Evolutionary conservation across 441 rosid genomes (phyloP), one percentile per base, ranked within the genome.

Genomic region (Gossypium trilobum): DNA sequence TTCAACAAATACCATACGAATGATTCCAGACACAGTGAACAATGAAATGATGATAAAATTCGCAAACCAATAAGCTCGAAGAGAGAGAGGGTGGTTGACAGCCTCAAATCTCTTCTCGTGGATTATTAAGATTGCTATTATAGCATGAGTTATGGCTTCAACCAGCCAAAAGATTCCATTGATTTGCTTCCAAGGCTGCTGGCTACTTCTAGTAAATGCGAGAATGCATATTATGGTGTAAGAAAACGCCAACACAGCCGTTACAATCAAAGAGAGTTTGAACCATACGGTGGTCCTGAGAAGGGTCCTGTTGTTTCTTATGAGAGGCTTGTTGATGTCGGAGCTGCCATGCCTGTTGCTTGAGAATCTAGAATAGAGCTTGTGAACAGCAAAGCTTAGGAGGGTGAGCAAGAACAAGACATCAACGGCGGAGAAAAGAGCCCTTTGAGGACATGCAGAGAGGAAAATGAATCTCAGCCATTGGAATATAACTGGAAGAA

Each of bases 401-500:
- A 91, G 85, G 73, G 79, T 63, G 62, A 89, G 65, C 81, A 91
- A 75, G 78, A 93, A 85, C 60, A 89, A 3, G 16, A 81, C 61
- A 69, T 93, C 88, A 48, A 85, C 62, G n/a, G 87, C 73, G 36
- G 90, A 78, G 2, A 81, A 74, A 55, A 93, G 81, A 71, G 81
- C 85, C 73, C 98, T 80, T 52, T 93, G 98, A 42, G 97, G 89
- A 58, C 97, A 91, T 2, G 96, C 91, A 19, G 89, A 89, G 44
- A 92, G 88, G 77, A 87, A 77, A 52, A 89, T 65, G 84, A 89
- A 93, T 74, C 88, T 82, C n/a, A 89, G 76, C 97, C 97, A 88
- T 73, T 72, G 93, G 74, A 89, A 74, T 63, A 81, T 54, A 71
- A 73, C 16, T 1, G 91, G 78, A 76, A 83, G 9, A 22, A 87